These are phyloP conservation scores for Lachnellula occidentalis DNA, from an alignment of 2,329 filamentous ascomycete genomes.

Conservation along the genomic window DNA sequence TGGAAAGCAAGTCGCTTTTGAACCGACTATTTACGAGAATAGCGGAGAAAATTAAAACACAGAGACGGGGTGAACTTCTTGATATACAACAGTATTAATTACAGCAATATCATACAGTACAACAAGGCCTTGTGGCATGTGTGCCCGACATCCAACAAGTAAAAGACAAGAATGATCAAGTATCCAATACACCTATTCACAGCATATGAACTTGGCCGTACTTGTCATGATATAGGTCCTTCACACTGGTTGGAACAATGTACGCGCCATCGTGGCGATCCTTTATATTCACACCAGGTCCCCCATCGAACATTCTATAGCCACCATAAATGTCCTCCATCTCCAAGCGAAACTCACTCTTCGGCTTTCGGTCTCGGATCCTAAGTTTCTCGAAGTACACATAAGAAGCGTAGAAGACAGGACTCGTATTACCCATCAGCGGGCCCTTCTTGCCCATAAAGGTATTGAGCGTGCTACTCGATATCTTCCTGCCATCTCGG, in stretches of 20 bases:
- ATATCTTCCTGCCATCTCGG: slow-evolving; percentile 33
- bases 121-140: background rate
- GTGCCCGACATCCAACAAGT: background rate
- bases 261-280: background rate
- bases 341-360: slow-evolving; percentile 43
- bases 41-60: background rate
- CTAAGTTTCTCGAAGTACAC: slow-evolving; percentile 55
- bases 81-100: background rate
- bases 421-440: slow-evolving; percentile 41
- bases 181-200: background rate
- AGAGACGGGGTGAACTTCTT: too few relatives aligned
- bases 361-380: slow-evolving; percentile 45
- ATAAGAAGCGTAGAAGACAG: slow-evolving; percentile 49
- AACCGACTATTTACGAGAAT: background rate
- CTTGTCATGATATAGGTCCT: background rate
- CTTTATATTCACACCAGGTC: background rate
- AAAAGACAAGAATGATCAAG: background rate
- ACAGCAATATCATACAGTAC: background rate
- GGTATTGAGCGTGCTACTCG: slow-evolving; percentile 31
- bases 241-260: background rate
- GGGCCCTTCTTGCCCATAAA: slow-evolving; percentile 47
- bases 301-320: background rate
- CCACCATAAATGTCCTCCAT: slow-evolving; percentile 39
- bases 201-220: background rate
- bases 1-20: background rate